Conservation (phyloP, 225 moss, liverwort and hornwort genomes). For the Bryum argenteum region DNA sequence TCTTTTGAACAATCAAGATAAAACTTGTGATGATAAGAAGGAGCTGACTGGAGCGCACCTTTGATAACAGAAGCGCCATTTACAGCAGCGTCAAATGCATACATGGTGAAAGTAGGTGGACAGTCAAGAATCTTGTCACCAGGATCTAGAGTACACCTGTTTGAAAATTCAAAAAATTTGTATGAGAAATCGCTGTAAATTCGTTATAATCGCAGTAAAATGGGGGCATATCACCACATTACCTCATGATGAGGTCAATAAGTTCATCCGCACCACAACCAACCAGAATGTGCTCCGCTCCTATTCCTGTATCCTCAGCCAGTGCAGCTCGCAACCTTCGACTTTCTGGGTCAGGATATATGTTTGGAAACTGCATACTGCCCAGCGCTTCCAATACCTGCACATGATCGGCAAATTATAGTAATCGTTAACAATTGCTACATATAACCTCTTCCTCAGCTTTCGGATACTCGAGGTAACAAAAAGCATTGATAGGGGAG, state of each 20-base stretch:
- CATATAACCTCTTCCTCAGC: no score
- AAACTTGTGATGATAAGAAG: background rate
- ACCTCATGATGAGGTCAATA: conserved; percentile 99
- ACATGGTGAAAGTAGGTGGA: conserved; percentile 98
- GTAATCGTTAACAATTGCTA: no score
- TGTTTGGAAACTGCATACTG: conserved; percentile 94
- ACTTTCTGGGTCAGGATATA: conserved; percentile 98
- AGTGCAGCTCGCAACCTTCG: conserved; percentile 90
- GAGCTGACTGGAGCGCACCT: conserved; percentile 52
- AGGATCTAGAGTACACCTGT: conserved; percentile 85
- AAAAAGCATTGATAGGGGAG: no score
- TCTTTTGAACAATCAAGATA: background rate
- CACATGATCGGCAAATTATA: background rate
- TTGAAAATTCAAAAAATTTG: conserved; percentile 21
- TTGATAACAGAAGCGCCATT: conserved; percentile 93
- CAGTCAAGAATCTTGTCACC: conserved; percentile 89
- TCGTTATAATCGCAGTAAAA: no score
- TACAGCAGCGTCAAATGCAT: conserved; percentile 94
- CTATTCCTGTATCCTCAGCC: conserved; percentile 84
- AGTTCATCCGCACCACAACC: conserved; percentile 99
- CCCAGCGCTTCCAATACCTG: conserved; percentile 98
- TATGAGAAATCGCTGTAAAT: background rate
- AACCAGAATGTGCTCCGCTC: conserved; percentile 89
- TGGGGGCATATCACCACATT: background rate
- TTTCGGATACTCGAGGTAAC: no score